Conservation (phyloP, 306 rosid species). For the Vigna trinervia region DNA sequence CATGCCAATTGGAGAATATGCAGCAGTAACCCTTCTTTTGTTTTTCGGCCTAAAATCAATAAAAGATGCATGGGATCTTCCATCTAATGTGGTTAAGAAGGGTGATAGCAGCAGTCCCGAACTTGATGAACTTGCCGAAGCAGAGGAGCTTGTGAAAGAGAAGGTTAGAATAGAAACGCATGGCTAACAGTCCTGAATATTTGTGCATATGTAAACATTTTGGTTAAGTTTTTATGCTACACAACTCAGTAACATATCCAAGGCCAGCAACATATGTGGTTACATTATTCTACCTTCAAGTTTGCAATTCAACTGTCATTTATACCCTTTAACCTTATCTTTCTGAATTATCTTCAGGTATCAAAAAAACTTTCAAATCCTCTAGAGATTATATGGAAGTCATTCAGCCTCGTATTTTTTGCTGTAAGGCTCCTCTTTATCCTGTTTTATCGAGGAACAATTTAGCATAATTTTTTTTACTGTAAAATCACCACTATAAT, state of each 20-base stretch:
- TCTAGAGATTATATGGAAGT: slow-evolving; percentile 86
- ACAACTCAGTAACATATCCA: slow-evolving; percentile 14
- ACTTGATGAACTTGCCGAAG: slow-evolving; percentile 85
- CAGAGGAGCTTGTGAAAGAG: slow-evolving; percentile 94
- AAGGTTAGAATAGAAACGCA: slow-evolving; percentile 63
- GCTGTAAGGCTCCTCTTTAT: slow-evolving; percentile 69
- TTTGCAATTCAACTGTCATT: slow-evolving; percentile 28
- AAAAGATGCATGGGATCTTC: slow-evolving; percentile 97
- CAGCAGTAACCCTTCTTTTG: slow-evolving; percentile 91
- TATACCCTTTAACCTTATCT: slow-evolving; percentile 21
- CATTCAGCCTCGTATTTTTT: slow-evolving; percentile 93
- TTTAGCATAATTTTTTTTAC: slow-evolving; percentile 15
- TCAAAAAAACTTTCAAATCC: slow-evolving; percentile 82
- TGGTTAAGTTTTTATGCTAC: slow-evolving; percentile 1
- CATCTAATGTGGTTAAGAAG: slow-evolving; percentile 59
- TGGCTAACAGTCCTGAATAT: neutral
- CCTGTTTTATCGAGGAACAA: slow-evolving; percentile 24
- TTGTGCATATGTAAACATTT: neutral
- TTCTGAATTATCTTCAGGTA: slow-evolving; percentile 52
- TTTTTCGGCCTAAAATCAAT: slow-evolving; percentile 92
- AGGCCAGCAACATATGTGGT: slow-evolving; percentile 25
- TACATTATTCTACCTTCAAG: slow-evolving; percentile 31
- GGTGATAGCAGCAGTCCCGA: slow-evolving; percentile 68
- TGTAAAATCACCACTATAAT: slow-evolving; percentile 27
- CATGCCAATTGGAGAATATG: slow-evolving; percentile 96